Conservation (phyloP, 1,284 basidiomycete species). For the Sanghuangporus sanghuang region DNA sequence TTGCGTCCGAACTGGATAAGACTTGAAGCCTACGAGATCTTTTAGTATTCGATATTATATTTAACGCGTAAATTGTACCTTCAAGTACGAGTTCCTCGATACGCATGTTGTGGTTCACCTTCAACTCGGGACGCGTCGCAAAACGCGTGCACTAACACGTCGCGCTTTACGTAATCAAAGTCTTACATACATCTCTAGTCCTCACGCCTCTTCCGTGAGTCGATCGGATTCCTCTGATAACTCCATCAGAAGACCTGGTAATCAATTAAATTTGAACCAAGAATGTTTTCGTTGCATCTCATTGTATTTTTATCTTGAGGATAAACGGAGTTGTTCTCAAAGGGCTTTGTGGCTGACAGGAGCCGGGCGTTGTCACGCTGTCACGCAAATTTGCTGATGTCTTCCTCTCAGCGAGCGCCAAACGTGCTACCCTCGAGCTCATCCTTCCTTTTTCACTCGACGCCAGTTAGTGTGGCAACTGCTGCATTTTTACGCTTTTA, state of each 20-base stretch:
- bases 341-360: not conserved
- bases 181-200: not conserved
- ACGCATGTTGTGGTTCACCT: conserved; percentile 44
- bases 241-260: not conserved
- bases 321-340: not conserved
- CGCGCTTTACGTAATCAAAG: conserved; percentile 16
- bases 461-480: not conserved
- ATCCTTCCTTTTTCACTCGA: not conserved
- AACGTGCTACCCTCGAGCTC: not conserved
- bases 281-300: not conserved
- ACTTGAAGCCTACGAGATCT: conserved; percentile 76
- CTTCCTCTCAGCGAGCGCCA: not conserved
- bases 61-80: conserved; percentile 33
- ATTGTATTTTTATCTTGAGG: not conserved
- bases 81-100: conserved; percentile 82
- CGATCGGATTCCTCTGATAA: not conserved
- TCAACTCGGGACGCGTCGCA: not conserved
- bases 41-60: not conserved
- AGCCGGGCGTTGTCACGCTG: not conserved
- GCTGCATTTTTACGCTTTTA: not conserved
- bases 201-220: not conserved
- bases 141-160: conserved; percentile 7
- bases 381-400: not conserved
- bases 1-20: conserved; percentile 91
- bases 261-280: not conserved